Evolutionary conservation across 345 rosid genomes (phyloP), one percentile per base, ranked within the genome.

Genomic region (Ceriops decandra): DNA sequence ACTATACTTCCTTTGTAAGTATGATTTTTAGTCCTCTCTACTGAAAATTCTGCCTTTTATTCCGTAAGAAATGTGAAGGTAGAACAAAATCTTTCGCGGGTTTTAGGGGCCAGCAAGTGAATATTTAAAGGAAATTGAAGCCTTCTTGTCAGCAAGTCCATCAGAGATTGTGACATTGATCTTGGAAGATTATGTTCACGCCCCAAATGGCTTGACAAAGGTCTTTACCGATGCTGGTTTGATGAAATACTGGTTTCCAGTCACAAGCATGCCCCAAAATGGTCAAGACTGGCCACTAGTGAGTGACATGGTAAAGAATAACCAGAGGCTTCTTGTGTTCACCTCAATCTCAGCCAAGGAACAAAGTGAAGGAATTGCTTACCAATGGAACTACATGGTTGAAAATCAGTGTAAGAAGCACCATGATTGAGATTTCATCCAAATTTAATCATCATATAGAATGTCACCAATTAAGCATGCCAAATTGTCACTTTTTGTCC

Each of bases 351-450:
- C 65, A 67, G 78, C 90, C 21, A 88, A 88, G 74, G 89, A 88
- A 76, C 53, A 67, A 35, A 60, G 73, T 21, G 95, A 88, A 77
- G 90, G 87, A 51, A 85, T 86, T 13, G 91, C 95, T 26, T 88
- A 85, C 68, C 95, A 88, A 62, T 88, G 95, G 95, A 84, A 77
- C 53, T 88, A 82, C 85, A 88, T 86, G 95, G 91, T 85, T 33
- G 95, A 86, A 82, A 88, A 88, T 68, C 91, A 86, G 27, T 88
- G 95, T 86, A 82, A 71, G 75, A 35, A 51, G 0, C 24, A 8
- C 58, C 58, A 21, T 11, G 49, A 42, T 2, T 15, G 49, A 11
- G 49, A 42, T 42, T 42, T 42, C 49, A 42, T 13, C 17, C 4
- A 42, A 42, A 42, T 42, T 42, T 11, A 13, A 42, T 42, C 16